These are phyloP conservation scores for Chimonanthus salicifolius DNA, from an alignment of 164 flowering plant species.

Conservation along the genomic window DNA sequence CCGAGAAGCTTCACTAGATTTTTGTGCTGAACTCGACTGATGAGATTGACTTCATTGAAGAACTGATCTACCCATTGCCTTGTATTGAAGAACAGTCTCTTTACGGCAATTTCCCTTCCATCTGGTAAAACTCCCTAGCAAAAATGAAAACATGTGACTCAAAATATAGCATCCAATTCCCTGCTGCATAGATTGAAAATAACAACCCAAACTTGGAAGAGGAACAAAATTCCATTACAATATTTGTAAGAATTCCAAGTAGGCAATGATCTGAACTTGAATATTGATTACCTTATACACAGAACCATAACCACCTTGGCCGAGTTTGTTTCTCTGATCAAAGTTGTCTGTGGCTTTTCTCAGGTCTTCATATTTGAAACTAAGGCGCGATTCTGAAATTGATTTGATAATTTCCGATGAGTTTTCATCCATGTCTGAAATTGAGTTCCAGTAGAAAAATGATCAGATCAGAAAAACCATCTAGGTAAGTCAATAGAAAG, in stretches of 20 bases:
- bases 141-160: background rate
- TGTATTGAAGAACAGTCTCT: slow-evolving; percentile 16
- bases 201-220: background rate
- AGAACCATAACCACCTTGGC: slow-evolving; percentile 13
- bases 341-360: slow-evolving; percentile 9
- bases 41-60: slow-evolving; percentile 16
- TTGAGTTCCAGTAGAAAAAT: background rate
- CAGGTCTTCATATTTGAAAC: slow-evolving; percentile 9
- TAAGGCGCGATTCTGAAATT: slow-evolving; percentile 15
- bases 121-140: slow-evolving; percentile 12
- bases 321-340: slow-evolving; percentile 6
- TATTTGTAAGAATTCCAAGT: background rate
- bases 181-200: background rate
- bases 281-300: slow-evolving; percentile 1
- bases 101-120: slow-evolving; percentile 15
- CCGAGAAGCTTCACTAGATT: slow-evolving; percentile 14
- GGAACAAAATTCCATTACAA: background rate
- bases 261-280: background rate
- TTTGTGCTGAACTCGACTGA: slow-evolving; percentile 13
- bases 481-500: background rate
- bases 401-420: slow-evolving; percentile 11
- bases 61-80: slow-evolving; percentile 15
- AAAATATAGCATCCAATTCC: background rate
- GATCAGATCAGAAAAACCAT: background rate
- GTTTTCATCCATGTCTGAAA: slow-evolving; percentile 7